These are phyloP conservation scores for Epichloe coenophiala DNA, from an alignment of 2,329 filamentous ascomycete species.

Conservation along the genomic window DNA sequence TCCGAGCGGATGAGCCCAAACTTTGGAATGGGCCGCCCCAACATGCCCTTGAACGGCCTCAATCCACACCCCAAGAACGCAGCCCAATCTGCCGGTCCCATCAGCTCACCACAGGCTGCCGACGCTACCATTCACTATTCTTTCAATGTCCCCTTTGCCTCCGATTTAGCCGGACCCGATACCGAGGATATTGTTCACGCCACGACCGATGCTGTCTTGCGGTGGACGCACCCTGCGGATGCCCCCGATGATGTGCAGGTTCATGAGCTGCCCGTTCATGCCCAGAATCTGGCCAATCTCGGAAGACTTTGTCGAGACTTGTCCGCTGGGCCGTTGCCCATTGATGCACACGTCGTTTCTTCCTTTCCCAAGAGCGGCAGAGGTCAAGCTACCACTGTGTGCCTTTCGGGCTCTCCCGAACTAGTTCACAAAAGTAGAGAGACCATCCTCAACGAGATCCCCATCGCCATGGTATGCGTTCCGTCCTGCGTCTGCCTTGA, in stretches of 20 bases:
- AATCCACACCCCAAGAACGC: constrained; percentile 45
- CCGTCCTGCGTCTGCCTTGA: background rate
- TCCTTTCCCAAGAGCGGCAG: constrained; percentile 62
- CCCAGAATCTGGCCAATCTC: constrained; percentile 70
- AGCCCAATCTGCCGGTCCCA: constrained; percentile 37
- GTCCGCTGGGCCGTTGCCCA: constrained; percentile 53
- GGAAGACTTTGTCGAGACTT: constrained; percentile 71
- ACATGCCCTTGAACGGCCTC: constrained; percentile 41
- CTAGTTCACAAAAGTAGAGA: constrained; percentile 81
- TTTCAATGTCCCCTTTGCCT: constrained; percentile 95
- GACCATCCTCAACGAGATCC: constrained; percentile 80
- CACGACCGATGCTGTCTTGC: constrained; percentile 70
- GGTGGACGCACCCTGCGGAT: constrained; percentile 88
- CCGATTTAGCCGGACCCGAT: constrained; percentile 81
- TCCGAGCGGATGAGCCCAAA: constrained; percentile 56
- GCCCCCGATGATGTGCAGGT: constrained; percentile 73
- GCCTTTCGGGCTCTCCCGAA: constrained; percentile 76
- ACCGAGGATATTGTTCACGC: constrained; percentile 91
- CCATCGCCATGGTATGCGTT: constrained; percentile 71
- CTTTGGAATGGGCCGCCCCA: constrained; percentile 50
- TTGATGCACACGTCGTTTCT: constrained; percentile 74
- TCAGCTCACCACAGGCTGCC: constrained; percentile 55
- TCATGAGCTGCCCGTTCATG: constrained; percentile 84
- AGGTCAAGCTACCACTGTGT: constrained; percentile 72
- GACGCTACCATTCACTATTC: constrained; percentile 79